phyloP scores from a whole-genome alignment of 2,329 filamentous ascomycete species.

The Fusarium chaquense region DNA sequence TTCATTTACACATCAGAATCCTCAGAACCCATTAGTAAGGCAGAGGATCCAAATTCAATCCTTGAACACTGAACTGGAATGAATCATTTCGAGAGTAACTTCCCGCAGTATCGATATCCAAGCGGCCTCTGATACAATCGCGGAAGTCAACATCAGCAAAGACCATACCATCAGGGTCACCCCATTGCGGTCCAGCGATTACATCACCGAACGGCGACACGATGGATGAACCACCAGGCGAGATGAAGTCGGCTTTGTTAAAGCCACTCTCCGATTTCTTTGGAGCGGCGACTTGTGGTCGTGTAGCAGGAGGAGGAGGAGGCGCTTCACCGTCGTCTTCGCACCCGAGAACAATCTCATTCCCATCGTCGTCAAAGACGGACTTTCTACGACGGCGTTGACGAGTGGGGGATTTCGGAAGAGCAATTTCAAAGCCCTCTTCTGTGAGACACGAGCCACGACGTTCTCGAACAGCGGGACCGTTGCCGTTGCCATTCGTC shows the following conservation, averaged over 20 bases:
- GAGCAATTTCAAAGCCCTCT: constrained; percentile 62
- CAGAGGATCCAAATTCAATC: constrained; percentile 68
- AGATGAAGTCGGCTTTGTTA: constrained; percentile 64
- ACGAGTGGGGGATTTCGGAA: constrained; percentile 51
- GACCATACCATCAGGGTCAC: constrained; percentile 76
- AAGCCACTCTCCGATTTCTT: background rate
- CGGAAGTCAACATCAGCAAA: constrained; percentile 85
- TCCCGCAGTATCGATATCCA: constrained; percentile 87
- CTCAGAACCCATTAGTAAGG: constrained; percentile 57
- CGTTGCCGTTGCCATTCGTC: constrained; percentile 5
- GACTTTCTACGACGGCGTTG: constrained; percentile 52
- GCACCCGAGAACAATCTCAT: constrained; percentile 64
- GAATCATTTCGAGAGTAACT: constrained; percentile 82
- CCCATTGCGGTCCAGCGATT: constrained; percentile 85
- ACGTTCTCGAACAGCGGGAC: constrained; percentile 10
- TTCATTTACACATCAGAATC: constrained; percentile 1
- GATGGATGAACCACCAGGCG: constrained; percentile 84
- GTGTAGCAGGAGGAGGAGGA: constrained; percentile 2
- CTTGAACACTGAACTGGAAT: constrained; percentile 70
- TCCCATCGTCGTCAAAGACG: constrained; percentile 65
- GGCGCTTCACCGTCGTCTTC: constrained; percentile 42
- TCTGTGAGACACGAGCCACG: constrained; percentile 58
- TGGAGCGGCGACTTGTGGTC: constrained; percentile 14
- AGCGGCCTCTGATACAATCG: constrained; percentile 82
- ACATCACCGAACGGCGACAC: constrained; percentile 84